phyloP scores from a whole-genome alignment of 2,329 filamentous ascomycete species.

The Tolypocladium guangdongense region DNA sequence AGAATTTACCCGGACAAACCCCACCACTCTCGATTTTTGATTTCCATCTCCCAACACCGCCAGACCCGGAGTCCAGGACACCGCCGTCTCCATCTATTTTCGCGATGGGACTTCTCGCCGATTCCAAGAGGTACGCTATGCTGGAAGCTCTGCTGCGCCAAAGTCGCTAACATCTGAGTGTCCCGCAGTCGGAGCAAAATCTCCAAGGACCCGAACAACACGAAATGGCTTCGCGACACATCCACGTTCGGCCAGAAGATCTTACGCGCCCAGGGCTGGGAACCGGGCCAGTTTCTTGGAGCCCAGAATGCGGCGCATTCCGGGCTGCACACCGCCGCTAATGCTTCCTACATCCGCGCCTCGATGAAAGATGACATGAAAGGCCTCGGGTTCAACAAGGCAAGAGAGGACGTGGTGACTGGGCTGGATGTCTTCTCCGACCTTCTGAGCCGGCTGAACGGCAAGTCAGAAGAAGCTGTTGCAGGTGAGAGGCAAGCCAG shows the following conservation, averaged over 20 bases:
- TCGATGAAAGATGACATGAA: constrained; percentile 82
- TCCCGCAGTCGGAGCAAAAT: constrained; percentile 49
- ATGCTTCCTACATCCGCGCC: constrained; percentile 76
- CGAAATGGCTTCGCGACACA: constrained; percentile 76
- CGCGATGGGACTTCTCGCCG: constrained; percentile 25
- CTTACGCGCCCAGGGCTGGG: constrained; percentile 81
- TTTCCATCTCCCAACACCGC: neutral
- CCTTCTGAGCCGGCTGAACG: constrained; percentile 79
- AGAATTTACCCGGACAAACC: constrained; percentile 8
- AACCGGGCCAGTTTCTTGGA: constrained; percentile 73
- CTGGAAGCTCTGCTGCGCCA: neutral
- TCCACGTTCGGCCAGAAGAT: constrained; percentile 82
- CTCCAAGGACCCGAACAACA: constrained; percentile 90
- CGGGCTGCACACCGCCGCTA: constrained; percentile 67
- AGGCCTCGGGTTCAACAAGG: constrained; percentile 73
- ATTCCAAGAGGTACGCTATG: constrained; percentile 20
- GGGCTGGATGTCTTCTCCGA: constrained; percentile 82
- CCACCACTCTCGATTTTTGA: constrained; percentile 19
- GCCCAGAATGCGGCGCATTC: constrained; percentile 65
- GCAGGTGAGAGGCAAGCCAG: constrained; percentile 58
- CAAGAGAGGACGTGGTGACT: constrained; percentile 66
- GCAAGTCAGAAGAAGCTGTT: constrained; percentile 64
- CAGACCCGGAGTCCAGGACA: neutral
- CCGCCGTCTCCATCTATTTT: constrained; percentile 1
- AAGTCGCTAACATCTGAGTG: constrained; percentile 5